Evolutionary conservation across 2,329 filamentous ascomycete species (phyloP).

Genomic region (Blumeriella jaapii): DNA sequence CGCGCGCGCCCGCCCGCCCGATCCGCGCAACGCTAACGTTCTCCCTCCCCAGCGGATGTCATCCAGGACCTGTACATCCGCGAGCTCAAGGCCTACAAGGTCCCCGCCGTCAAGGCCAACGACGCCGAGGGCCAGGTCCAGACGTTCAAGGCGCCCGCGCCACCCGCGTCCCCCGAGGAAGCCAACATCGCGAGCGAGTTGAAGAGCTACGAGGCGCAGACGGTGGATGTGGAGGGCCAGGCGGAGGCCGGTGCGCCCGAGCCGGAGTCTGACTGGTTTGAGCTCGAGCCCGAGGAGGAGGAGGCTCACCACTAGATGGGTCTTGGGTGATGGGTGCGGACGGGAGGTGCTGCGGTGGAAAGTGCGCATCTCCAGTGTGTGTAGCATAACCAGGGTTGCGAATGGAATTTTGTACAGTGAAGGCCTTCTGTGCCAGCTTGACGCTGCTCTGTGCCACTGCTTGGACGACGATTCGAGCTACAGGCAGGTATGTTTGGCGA

Average conservation of each 20-base stretch:
- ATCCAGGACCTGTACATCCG: conserved; percentile 96
- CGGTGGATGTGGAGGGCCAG: conserved; percentile 89
- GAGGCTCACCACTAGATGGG: conserved; percentile 22
- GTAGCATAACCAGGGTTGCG: conserved; percentile 20
- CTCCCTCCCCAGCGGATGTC: conserved; percentile 61
- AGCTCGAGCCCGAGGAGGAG: conserved; percentile 55
- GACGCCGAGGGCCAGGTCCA: conserved; percentile 88
- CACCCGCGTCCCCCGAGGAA: conserved; percentile 87
- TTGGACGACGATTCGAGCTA: too few species aligned
- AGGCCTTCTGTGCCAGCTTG: background rate
- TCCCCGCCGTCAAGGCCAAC: conserved; percentile 66
- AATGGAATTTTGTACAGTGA: conserved; percentile 20
- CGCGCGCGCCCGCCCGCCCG: too few species aligned
- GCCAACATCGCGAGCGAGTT: conserved; percentile 82
- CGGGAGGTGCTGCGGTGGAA: conserved; percentile 1
- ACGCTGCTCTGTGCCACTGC: too few species aligned
- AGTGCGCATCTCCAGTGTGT: conserved; percentile 13
- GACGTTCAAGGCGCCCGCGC: conserved; percentile 68
- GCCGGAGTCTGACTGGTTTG: conserved; percentile 62
- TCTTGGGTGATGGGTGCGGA: background rate
- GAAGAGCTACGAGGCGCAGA: conserved; percentile 88
- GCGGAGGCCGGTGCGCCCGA: conserved; percentile 51
- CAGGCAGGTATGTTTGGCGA: background rate
- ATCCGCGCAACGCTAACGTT: conserved; percentile 19
- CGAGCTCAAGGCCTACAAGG: conserved; percentile 94